Evolutionary conservation across 169 alveolate species (phyloP), one percentile per base, ranked within the genome.

Genomic region (Plasmodium blacklocki): DNA sequence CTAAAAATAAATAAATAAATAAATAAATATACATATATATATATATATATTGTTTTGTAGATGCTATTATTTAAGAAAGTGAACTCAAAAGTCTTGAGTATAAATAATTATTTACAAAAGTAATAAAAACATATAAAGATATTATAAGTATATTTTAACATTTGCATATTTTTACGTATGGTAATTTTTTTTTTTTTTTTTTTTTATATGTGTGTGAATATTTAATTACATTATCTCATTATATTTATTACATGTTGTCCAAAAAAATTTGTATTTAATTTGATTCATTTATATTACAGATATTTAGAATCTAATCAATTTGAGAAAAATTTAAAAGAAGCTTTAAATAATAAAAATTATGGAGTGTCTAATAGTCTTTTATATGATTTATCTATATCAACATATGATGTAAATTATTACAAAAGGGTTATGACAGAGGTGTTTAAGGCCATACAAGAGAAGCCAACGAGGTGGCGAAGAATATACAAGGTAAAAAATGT

Each of bases 101-200:
- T 80, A 80, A 80, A 80, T 73, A 80, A 80, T 29, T 80, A 80
- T 80, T 67, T 80, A 47, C 90, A 80, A 62, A 80, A 80, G 90
- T 80, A 64, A 76, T 54, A 19, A 60, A 64, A 26, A 29, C 7
- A 29, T 29, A 29, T 29, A 29, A 29, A 29, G 1, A 29, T 1
- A 29, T 29, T 29, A 3, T 29, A 29, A 29, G 43, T 29, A 29
- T 29, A 29, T 26, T 14, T 9, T 11, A 67, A 39, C 2, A n/a
- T 39, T 2, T 4, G 19, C 32, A 9, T 3, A 7, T 45, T 14
- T 68, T 68, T 47, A 14, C 59, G 7, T 68, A 6, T 43, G 3
- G 4, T 23, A 3, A 15, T 54, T 8, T 56, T 7, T 14, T 6
- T 47, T 7, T 50, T 45, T 43, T 68, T 8, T 26, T 6, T 39